Evolutionary conservation across 2,329 filamentous ascomycete genomes (phyloP).

Genomic region (Colletotrichum tropicale): DNA sequence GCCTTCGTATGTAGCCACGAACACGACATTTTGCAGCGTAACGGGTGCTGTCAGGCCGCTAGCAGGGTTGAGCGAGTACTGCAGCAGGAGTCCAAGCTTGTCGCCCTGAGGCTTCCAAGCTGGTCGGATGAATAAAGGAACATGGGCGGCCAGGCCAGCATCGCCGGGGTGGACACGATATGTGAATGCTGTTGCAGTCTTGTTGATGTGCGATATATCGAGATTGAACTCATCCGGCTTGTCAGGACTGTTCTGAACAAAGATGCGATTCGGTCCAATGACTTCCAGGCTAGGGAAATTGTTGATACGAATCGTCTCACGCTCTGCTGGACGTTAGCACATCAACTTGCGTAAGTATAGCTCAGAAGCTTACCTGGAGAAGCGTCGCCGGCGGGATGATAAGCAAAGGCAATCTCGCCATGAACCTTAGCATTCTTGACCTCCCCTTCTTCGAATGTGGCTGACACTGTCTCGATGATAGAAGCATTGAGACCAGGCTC

Average conservation of each 20-base stretch:
- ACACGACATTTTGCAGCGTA: conserved; percentile 72
- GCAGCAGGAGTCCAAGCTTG: conserved; percentile 84
- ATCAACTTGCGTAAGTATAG: too few relatives aligned
- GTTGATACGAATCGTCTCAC: conserved; percentile 79
- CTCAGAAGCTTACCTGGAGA: conserved; percentile 48
- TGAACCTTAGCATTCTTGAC: conserved; percentile 76
- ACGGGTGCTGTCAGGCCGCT: conserved; percentile 50
- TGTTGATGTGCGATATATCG: conserved; percentile 73
- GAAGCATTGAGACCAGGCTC: conserved; percentile 84
- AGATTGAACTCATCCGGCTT: conserved; percentile 82
- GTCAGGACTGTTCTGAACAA: conserved; percentile 73
- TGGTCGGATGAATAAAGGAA: conserved; percentile 75
- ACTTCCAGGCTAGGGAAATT: conserved; percentile 89
- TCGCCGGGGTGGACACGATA: conserved; percentile 83
- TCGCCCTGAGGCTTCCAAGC: conserved; percentile 84
- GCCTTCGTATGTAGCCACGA: conserved; percentile 75
- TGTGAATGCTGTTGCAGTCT: conserved; percentile 84
- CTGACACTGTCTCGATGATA: conserved; percentile 89
- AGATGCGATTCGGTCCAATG: conserved; percentile 91
- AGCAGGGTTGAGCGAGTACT: conserved; percentile 81
- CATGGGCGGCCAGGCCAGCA: conserved; percentile 54
- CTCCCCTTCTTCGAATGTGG: conserved; percentile 76
- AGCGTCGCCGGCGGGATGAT: conserved; percentile 57
- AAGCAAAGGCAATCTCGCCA: conserved; percentile 88
- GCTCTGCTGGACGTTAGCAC: conserved; percentile 37